Percentiles rank a stretch among this genome's conserved stretches.
phyloP scores from a whole-genome alignment of 2,329 filamentous ascomycete species.

The Trichoderma citrinoviride region DNA sequence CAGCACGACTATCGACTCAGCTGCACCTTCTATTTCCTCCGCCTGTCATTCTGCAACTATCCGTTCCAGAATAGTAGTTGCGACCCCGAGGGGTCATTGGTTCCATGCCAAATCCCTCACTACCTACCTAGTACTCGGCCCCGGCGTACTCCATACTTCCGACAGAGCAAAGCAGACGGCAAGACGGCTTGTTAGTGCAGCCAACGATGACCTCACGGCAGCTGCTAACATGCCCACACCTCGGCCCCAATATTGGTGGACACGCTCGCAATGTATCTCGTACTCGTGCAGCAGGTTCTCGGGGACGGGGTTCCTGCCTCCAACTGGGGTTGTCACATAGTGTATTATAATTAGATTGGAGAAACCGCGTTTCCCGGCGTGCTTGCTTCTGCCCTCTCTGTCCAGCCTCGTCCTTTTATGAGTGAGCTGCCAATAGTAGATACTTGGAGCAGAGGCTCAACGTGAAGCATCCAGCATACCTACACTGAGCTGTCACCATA shows the following conservation, averaged over 20 bases:
- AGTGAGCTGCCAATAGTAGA: neutral
- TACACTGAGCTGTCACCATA: no score
- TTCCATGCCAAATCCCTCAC: neutral
- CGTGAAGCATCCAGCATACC: no score
- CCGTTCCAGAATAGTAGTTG: neutral
- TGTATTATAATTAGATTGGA: neutral
- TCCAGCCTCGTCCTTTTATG: neutral
- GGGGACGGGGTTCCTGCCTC: no score
- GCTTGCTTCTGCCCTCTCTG: neutral
- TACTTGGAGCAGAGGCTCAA: neutral
- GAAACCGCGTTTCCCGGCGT: conserved; percentile 4
- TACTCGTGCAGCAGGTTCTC: neutral
- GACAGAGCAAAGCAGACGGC: neutral
- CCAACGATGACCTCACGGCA: neutral
- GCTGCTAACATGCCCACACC: neutral
- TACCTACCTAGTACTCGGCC: neutral
- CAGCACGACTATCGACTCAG: neutral
- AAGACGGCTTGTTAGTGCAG: neutral
- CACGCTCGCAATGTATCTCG: neutral
- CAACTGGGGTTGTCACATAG: no score
- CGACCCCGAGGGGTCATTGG: neutral
- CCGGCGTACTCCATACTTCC: neutral
- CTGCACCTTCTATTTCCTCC: neutral
- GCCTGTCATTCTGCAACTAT: neutral
- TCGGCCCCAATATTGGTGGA: neutral